Base-by-base conservation (phyloP, 202 grass and related monocot species). In the Musa balbisiana region DNA sequence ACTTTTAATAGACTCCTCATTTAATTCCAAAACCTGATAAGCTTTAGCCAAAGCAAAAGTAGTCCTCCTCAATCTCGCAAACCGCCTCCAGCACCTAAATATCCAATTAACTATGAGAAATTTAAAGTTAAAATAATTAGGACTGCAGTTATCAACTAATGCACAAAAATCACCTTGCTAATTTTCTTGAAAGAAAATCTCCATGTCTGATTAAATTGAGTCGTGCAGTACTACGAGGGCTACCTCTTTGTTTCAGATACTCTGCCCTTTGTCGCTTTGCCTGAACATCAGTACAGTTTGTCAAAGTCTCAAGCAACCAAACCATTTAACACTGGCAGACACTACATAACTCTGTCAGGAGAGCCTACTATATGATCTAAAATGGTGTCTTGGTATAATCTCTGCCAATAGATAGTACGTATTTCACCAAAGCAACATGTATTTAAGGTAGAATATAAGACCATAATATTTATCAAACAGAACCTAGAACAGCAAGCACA, bases 161-260 rank as follows among this genome's bases (percentile, higher is more conserved):
- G 5, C 29, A 69, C 33, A 51, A 78, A 33, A 0, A 15, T 59
- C 80, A 98, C 95, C 95, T 94, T 8, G 89, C 87, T 73, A 99
- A 81, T 73, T 92, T 94, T 82, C 43, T 90, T 80, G 95, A 88
- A 73, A 99, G 87, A 78, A 85, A 75, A 69, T 92, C 87, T 76
- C 85, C 85, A 67, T 92, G 81, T 64, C 89, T 92, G 76, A 83
- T 79, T 62, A 82, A 98, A 74, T 81, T 84, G 13, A 83, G 78
- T 10, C 69, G 85, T 27, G 75, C 69, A 82, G 79, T 88, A 82
- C 73, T 80, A 56, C 58, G 72, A 74, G 89, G 85, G 73, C 87
- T 98, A 83, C 87, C 87, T 81, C 91, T 85, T 73, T 94, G 87
- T 84, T 78, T 98, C 75, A 98, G 80, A 84, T 88, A 94, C 26